Conservation (phyloP, 306 rosid genomes). For the Vicia sativa region DNA sequence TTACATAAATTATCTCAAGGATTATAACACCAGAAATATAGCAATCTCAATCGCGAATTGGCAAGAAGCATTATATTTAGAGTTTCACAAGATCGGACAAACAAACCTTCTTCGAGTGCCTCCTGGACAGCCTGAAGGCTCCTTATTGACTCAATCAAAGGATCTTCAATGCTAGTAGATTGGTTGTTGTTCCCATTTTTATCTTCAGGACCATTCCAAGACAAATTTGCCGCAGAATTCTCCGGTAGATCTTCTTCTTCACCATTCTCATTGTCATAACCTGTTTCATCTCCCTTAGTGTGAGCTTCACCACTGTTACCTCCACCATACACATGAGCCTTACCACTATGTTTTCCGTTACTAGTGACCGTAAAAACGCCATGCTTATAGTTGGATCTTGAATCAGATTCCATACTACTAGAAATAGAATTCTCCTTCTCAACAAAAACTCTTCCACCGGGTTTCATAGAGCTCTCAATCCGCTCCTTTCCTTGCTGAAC, state of each 20-base stretch:
- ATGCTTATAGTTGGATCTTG: conserved; percentile 72
- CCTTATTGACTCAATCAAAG: conserved; percentile 61
- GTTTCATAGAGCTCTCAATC: conserved; percentile 66
- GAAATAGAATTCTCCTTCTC: conserved; percentile 79
- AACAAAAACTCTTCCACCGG: conserved; percentile 59
- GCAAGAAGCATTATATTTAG: conserved; percentile 27
- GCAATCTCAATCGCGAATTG: conserved; percentile 26
- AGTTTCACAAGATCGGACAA: conserved; percentile 26
- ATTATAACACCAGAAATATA: conserved; percentile 26
- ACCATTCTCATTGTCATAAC: conserved; percentile 55
- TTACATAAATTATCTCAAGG: conserved; percentile 12
- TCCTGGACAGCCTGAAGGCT: conserved; percentile 76
- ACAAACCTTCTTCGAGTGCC: conserved; percentile 83
- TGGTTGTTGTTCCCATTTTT: conserved; percentile 55
- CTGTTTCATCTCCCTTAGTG: conserved; percentile 56
- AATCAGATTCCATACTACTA: conserved; percentile 86
- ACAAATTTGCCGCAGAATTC: conserved; percentile 48
- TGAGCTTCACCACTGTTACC: conserved; percentile 66
- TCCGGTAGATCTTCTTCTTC: conserved; percentile 56
- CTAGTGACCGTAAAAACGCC: conserved; percentile 48
- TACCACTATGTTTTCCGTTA: conserved; percentile 66
- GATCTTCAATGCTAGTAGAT: conserved; percentile 57
- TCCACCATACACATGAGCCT: conserved; percentile 49
- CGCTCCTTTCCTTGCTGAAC: conserved; percentile 58
- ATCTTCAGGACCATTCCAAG: conserved; percentile 58